A percentile compares a stretch with the other conserved stretches of the same genome.
phyloP scores from a whole-genome alignment of 208 protist species.

The Crithidia sp. region DNA sequence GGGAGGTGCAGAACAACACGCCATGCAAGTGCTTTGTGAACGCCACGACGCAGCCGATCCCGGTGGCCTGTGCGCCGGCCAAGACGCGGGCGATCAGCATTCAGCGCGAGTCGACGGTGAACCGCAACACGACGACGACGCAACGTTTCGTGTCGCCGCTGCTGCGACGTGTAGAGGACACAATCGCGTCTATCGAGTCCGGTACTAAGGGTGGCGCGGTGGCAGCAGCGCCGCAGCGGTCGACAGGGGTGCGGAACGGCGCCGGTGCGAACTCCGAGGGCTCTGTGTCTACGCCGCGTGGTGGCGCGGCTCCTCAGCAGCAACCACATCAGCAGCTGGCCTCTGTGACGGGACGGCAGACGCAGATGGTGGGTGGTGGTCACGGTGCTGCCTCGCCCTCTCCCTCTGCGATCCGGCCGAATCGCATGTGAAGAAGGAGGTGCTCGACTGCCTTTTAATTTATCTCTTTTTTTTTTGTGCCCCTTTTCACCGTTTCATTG shows the following conservation, averaged over 20 bases:
- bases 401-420: slow-evolving; percentile 31
- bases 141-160: slow-evolving; percentile 42
- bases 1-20: slow-evolving; percentile 31
- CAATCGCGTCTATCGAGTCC: slow-evolving; percentile 23
- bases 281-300: slow-evolving; percentile 12
- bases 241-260: not conserved
- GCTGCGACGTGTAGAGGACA: slow-evolving; percentile 50
- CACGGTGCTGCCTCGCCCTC: slow-evolving; percentile 33
- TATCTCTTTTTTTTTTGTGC: slow-evolving; percentile 16
- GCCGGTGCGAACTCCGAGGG: slow-evolving; percentile 5
- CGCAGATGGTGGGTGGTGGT: slow-evolving; percentile 18
- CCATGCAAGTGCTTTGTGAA: slow-evolving; percentile 38
- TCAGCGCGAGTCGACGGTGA: slow-evolving; percentile 35
- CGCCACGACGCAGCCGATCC: slow-evolving; percentile 31
- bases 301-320: not conserved
- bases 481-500: too few species aligned
- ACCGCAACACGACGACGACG: slow-evolving; percentile 31
- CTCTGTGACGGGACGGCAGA: slow-evolving; percentile 25
- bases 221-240: not conserved
- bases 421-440: slow-evolving; percentile 2
- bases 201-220: not conserved
- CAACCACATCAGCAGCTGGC: not conserved
- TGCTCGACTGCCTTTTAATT: slow-evolving; percentile 7
- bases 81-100: slow-evolving; percentile 55
- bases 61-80: slow-evolving; percentile 27